Evolutionary conservation across 2,329 filamentous ascomycete species (phyloP).

Genomic region (Penicillium psychrosexuale): DNA sequence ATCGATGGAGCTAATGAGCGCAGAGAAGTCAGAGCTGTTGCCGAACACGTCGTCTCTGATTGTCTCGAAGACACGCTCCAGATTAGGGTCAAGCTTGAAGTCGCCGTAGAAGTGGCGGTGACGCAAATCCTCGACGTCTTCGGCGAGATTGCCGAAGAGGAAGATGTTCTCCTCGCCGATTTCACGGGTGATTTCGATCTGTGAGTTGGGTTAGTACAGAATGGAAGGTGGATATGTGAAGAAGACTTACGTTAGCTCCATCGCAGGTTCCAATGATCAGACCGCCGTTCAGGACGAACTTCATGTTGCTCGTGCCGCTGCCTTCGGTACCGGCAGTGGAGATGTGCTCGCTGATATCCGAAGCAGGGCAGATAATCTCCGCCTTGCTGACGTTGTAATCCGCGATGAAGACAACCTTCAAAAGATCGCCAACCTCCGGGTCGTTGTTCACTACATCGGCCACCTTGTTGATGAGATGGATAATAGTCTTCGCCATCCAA

Average conservation of each 20-base stretch:
- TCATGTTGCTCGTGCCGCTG: slow-evolving; percentile 95
- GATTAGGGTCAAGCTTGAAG: slow-evolving; percentile 71
- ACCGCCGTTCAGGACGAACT: slow-evolving; percentile 96
- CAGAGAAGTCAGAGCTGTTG: slow-evolving; percentile 71
- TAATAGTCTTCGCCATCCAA: slow-evolving; percentile 99
- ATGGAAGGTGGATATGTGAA: slow-evolving; percentile 17
- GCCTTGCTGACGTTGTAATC: slow-evolving; percentile 99
- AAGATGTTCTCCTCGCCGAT: slow-evolving; percentile 97
- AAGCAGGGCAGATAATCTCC: slow-evolving; percentile 91
- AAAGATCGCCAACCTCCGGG: slow-evolving; percentile 81
- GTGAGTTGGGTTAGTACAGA: slow-evolving; percentile 4
- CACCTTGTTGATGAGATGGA: slow-evolving; percentile 92
- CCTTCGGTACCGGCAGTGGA: slow-evolving; percentile 94
- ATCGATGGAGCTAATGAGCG: slow-evolving; percentile 77
- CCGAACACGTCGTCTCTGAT: slow-evolving; percentile 83
- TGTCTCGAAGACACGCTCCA: slow-evolving; percentile 76
- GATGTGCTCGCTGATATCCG: slow-evolving; percentile 96
- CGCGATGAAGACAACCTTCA: slow-evolving; percentile 96
- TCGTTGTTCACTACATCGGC: slow-evolving; percentile 89
- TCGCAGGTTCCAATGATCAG: slow-evolving; percentile 98
- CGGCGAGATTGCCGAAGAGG: slow-evolving; percentile 91
- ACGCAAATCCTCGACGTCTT: slow-evolving; percentile 94
- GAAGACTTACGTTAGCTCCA: slow-evolving; percentile 79
- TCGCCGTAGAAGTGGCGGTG: slow-evolving; percentile 82
- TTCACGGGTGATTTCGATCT: slow-evolving; percentile 97